Conservation (phyloP, 371 early-diverging fungal genomes). For the Zychaea mexicana region DNA sequence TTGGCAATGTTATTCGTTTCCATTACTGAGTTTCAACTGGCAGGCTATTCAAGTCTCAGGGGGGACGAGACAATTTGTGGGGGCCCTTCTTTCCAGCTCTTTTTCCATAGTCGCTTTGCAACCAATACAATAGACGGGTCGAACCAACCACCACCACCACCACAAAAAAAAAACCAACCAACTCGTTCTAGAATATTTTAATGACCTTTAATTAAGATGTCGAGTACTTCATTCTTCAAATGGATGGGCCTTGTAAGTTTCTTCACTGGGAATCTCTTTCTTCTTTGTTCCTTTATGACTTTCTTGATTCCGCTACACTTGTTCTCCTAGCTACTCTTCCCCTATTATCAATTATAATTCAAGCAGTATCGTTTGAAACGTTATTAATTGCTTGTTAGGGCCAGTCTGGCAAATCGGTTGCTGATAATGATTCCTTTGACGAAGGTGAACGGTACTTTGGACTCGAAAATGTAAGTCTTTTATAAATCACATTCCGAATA, state of each 20-base stretch:
- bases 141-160: not conserved
- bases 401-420: conserved; percentile 41
- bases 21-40: not conserved
- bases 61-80: not conserved
- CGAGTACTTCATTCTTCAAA: conserved; percentile 79
- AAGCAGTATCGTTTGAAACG: too few relatives aligned
- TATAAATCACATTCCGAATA: not conserved
- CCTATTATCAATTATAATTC: too few relatives aligned
- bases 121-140: not conserved
- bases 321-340: too few relatives aligned
- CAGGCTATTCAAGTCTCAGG: too few relatives aligned
- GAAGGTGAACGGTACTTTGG: conserved; percentile 83
- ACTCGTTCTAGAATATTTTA: conserved; percentile 6
- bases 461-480: conserved; percentile 82
- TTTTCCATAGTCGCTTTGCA: not conserved
- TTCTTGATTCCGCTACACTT: not conserved
- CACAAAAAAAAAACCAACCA: not conserved
- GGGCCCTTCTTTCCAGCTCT: not conserved
- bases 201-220: conserved; percentile 25
- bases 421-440: conserved; percentile 34
- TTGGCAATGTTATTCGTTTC: not conserved
- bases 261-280: too few relatives aligned
- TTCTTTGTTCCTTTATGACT: too few relatives aligned
- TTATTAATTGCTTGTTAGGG: conserved; percentile 25
- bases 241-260: conserved; percentile 79